Evolutionary conservation across 768 basidiomycete species (phyloP).

Genomic region (Boletus tylopilopsis): DNA sequence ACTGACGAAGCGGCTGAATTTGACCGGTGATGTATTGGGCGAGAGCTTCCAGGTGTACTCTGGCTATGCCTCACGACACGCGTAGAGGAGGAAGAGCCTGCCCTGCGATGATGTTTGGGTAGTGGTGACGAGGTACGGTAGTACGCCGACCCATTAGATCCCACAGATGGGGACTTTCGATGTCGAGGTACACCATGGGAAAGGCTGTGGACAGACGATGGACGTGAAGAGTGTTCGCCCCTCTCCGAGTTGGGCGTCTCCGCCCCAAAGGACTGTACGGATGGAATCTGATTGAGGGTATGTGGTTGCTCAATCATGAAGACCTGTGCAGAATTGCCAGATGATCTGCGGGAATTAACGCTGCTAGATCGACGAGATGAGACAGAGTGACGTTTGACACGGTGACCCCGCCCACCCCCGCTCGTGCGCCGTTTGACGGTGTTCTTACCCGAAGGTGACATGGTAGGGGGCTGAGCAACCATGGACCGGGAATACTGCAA

Average conservation of each 20-base stretch:
- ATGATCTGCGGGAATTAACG: constrained; percentile 80
- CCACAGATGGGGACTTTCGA: constrained; percentile 71
- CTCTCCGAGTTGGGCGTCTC: constrained; percentile 88
- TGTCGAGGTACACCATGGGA: constrained; percentile 50
- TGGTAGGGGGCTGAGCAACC: constrained; percentile 22
- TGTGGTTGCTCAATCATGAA: constrained; percentile 55
- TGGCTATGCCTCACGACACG: constrained; percentile 69
- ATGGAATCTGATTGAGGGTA: constrained; percentile 46
- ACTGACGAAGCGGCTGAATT: constrained; percentile 76
- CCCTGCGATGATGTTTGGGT: constrained; percentile 69
- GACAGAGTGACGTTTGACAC: constrained; percentile 63
- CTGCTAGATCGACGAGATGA: constrained; percentile 89
- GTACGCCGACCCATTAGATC: constrained; percentile 68
- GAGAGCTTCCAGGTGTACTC: constrained; percentile 31
- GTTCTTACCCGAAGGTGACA: constrained; percentile 31
- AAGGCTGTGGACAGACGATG: constrained; percentile 83
- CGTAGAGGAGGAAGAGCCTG: constrained; percentile 79
- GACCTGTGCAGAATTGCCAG: constrained; percentile 45
- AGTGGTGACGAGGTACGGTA: constrained; percentile 72
- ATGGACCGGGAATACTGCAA: constrained; percentile 26
- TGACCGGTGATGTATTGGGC: constrained; percentile 61
- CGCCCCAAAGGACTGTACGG: constrained; percentile 69
- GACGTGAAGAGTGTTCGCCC: constrained; percentile 73
- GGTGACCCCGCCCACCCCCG: constrained; percentile 43
- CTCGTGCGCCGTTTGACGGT: constrained; percentile 52